Base-by-base conservation (phyloP, 2,329 filamentous ascomycete species). In the Diaporthe sp. region DNA sequence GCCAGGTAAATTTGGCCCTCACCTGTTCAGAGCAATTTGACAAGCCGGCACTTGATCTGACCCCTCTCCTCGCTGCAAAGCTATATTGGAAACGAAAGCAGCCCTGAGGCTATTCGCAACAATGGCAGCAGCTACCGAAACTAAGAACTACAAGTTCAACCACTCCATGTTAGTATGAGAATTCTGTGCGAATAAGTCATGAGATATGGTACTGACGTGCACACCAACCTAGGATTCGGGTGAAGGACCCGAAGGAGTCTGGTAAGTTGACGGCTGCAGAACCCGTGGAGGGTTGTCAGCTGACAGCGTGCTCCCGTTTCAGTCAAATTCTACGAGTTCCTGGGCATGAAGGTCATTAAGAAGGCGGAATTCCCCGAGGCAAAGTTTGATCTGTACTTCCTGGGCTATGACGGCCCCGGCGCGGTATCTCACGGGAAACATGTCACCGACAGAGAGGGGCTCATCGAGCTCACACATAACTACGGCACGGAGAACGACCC, bases 351-450 rank as follows among this genome's bases (percentile, higher is more conserved):
- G 82, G 86, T 95, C 77, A 90, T 98, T 84, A 92, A 94, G 81
- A 94, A 96, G 86, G 88, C 97, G 62, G 88, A 93, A 77, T 94
- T 95, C 82, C 94, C 96, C 19, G 95, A 98, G 76, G 92, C 91
- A 84, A 98, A 97, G 82, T 98, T 98, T 84, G 95, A 97, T 81
- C 91, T 98, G 39, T 98, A 98, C 88, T 98, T 98, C 87, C 89
- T 99, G 76, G 95, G 93, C 76, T 98, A 97, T 86, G 93, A 98
- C 82, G 90, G 91, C 44, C 91, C 95, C 13, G 88, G 90, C 51
- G 94, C 96, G 19, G 86, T 91, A n/a, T 97, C 94, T 13, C 88
- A 90, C 74, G 94, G 93, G 80, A 92, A 92, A 78, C 91, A 93
- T 81, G 82, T 85, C 42, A 96, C 93, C 87, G 95, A 98, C 84